These are phyloP conservation scores for Xylaria digitata DNA, from an alignment of 2,329 filamentous ascomycete genomes.

Conservation along the genomic window DNA sequence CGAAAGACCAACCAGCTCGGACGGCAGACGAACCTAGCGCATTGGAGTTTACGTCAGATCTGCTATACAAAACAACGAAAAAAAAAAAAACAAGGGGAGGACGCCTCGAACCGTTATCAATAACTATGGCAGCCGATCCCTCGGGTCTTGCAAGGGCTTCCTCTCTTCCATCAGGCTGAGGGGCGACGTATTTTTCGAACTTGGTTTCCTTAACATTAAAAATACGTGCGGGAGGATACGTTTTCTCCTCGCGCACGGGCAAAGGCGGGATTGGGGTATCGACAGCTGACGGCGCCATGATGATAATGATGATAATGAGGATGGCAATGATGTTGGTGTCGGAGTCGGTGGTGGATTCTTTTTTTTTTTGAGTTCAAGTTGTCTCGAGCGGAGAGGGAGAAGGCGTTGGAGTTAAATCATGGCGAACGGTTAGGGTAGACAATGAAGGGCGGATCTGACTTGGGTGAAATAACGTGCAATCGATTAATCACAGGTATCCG, in stretches of 20 bases:
- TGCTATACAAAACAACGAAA: background rate
- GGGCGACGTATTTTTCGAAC: constrained; percentile 66
- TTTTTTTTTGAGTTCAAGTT: constrained; percentile 26
- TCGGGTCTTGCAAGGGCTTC: constrained; percentile 68
- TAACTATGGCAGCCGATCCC: constrained; percentile 83
- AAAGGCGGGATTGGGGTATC: constrained; percentile 55
- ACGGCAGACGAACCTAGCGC: constrained; percentile 82
- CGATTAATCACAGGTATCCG: background rate
- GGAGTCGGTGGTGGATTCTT: constrained; percentile 22
- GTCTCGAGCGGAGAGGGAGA: constrained; percentile 1
- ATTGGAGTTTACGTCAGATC: constrained; percentile 32
- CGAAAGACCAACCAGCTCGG: constrained; percentile 96
- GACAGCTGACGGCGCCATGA: constrained; percentile 66
- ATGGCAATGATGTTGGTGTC: background rate
- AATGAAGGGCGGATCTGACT: background rate
- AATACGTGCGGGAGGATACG: constrained; percentile 65
- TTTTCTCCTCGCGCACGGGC: constrained; percentile 57
- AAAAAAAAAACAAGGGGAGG: background rate
- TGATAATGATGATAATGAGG: constrained; percentile 21
- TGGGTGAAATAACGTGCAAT: constrained; percentile 13
- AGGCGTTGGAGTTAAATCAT: constrained; percentile 36
- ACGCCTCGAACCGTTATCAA: constrained; percentile 84
- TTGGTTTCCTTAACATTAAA: constrained; percentile 71
- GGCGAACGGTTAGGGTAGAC: constrained; percentile 16
- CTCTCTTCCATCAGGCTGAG: constrained; percentile 75